Base-by-base conservation (phyloP, 495 filamentous ascomycete species). In the Talaromyces liani region DNA sequence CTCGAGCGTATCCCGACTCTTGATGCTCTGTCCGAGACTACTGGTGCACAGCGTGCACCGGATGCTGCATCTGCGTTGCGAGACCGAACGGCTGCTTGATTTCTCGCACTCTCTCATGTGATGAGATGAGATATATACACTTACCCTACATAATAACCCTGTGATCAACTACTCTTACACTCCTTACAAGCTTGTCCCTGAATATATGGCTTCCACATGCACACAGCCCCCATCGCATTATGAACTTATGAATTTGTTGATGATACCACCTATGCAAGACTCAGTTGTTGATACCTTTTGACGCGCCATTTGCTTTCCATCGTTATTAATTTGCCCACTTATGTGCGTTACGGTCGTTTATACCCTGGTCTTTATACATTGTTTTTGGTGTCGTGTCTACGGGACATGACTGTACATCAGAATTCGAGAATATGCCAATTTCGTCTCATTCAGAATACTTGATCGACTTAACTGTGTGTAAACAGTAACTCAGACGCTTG, bases 1-100 rank as follows among this genome's bases (percentile, higher is more conserved):
- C 66, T 80, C 51, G 78, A 80, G 47, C 69, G 71, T 20, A 78
- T 80, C 47, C 78, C 77, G 20, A 72, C 73, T 47, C 69, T 80
- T 36, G 78, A 80, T 69, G 60, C 73, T 24, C 62, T 55, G 14
- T 65, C 63, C 14, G 69, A 66, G 33, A 68, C 72, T 16, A 75
- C 71, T 49, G 76, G 70, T 33, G 65, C 69, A 10, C 41, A 62
- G 7, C 39, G 45, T 20, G 60, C 45, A 33, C 60, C 60, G 10
- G 60, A 62, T 36, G 45, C 45, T 25, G 60, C 60, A 18, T 62
- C 60, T 39, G 39, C 39, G 24, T 24, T 62, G 29, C 60, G 60
- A 34, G 20, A 62, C 20, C 60, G 60, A 22, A 54, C 61, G 16
- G 22, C 53, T 10, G 53, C 53, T 29, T 27, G n/a, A 56, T 29